Conservation (phyloP, 1,284 basidiomycete genomes). For the Paramarasmius palmivorus region DNA sequence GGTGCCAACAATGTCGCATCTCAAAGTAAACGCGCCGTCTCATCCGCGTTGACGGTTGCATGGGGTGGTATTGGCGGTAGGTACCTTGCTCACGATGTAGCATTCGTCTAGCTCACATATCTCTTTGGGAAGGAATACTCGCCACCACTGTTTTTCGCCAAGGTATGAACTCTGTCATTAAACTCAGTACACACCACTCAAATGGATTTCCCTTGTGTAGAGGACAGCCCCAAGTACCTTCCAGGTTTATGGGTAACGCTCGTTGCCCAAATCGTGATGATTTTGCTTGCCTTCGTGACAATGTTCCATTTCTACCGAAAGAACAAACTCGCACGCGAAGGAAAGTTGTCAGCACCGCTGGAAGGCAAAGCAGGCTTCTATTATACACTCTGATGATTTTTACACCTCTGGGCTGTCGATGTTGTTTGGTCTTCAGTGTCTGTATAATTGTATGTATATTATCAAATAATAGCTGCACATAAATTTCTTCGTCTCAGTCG, state of each 20-base stretch:
- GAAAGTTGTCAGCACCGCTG: conserved; percentile 32
- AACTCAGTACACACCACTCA: too few relatives aligned
- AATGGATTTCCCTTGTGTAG: too few relatives aligned
- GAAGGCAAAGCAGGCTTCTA: conserved; percentile 42
- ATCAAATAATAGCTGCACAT: too few relatives aligned
- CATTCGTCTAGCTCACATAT: too few relatives aligned
- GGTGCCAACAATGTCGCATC: conserved; percentile 41
- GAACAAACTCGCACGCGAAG: conserved; percentile 35
- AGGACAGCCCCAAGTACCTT: conserved; percentile 15
- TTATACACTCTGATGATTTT: conserved; percentile 36
- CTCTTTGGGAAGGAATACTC: conserved; percentile 24
- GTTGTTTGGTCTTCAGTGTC: neutral
- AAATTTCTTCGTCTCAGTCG: too few relatives aligned
- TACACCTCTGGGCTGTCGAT: neutral
- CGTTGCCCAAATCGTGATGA: conserved; percentile 36
- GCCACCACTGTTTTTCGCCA: conserved; percentile 17
- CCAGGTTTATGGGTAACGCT: conserved; percentile 38
- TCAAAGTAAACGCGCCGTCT: conserved; percentile 32
- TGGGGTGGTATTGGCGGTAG: conserved; percentile 45
- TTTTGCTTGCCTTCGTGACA: conserved; percentile 32
- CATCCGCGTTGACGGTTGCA: conserved; percentile 39
- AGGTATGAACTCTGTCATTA: too few relatives aligned
- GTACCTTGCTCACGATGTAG: too few relatives aligned
- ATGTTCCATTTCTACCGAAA: conserved; percentile 33
- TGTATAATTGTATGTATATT: too few relatives aligned